These are phyloP conservation scores for Melampsora americana DNA, from an alignment of 1,284 basidiomycete genomes.

Conservation along the genomic window DNA sequence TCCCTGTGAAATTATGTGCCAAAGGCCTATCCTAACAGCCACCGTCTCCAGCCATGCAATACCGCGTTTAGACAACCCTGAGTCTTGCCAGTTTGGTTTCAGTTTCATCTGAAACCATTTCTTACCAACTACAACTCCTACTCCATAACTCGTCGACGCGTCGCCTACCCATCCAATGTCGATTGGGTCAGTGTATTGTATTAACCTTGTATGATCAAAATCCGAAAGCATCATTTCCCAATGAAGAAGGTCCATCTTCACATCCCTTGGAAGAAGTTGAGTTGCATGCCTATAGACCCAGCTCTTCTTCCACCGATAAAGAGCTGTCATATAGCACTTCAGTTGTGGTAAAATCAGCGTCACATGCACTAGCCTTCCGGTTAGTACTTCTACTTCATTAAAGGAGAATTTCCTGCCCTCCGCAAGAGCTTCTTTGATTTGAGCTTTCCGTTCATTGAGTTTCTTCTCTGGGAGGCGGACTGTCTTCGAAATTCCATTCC, in stretches of 20 bases:
- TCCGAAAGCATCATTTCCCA: neutral
- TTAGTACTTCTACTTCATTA: neutral
- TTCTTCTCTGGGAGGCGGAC: neutral
- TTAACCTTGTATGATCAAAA: slow-evolving; percentile 19
- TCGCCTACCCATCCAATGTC: too few species aligned
- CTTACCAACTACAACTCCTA: neutral
- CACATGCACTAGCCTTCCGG: neutral
- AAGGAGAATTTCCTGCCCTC: neutral
- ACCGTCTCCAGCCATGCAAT: slow-evolving; percentile 20
- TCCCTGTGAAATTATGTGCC: neutral
- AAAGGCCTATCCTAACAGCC: neutral
- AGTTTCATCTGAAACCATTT: slow-evolving; percentile 8
- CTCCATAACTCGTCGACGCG: slow-evolving; percentile 3
- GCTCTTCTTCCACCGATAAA: slow-evolving; percentile 4
- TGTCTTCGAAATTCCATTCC: neutral
- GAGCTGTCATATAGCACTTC: neutral
- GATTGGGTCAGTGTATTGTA: neutral
- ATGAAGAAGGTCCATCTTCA: neutral
- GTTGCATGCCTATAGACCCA: neutral
- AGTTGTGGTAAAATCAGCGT: neutral
- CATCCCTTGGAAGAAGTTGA: neutral
- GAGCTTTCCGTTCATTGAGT: neutral
- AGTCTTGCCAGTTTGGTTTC: neutral
- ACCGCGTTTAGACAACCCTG: too few species aligned
- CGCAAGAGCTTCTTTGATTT: neutral